Evolutionary conservation across 208 protist species (phyloP), one percentile per base, ranked within the genome.

Genomic region (Leishmania braziliensis): DNA sequence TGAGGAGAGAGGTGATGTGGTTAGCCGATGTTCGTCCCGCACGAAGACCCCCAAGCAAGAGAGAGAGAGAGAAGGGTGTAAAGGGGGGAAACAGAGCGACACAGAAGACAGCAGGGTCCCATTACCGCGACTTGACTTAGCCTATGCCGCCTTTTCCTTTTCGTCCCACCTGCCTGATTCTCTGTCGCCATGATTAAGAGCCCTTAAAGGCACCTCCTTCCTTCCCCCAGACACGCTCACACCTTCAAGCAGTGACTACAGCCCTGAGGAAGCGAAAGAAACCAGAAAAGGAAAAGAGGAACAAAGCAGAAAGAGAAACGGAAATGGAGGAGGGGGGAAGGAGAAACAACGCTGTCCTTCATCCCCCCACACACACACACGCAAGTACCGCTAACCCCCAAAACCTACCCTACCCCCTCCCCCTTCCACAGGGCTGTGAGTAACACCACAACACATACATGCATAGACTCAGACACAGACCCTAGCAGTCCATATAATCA

Each of bases 401-500:
- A 68, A 39, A 4, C 62, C 0, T 0, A 26, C 14, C 62, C 39
- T 6, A 39, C 0, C 29, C 62, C 18, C 18, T 12, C 62, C 9
- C 14, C 26, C 62, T 39, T 39, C 62, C 29, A 68, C 62, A 29
- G 62, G 0, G 62, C 29, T 58, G 75, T 36, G 29, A 54, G 23
- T 9, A n/a, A 39, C 54, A 60, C 65, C 39, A 48, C 46, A 10
- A 71, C 65, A 63, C 65, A n/a, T 16, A 65, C 54, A 14, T 23
- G 48, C 65, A 71, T 16, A n/a, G 1, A 50, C 63, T 1, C n/a
- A 48, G 33, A 29, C 43, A 53, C n/a, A 10, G 48, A 36, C 65
- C 16, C 73, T 77, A 86, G 62, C 73, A 86, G 33, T 86, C 88
- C 71, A 82, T 48, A 63, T 85, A 90, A 56, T 90, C 85, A n/a